Evolutionary conservation across 192 early-diverging fungal genomes (phyloP), one percentile per base, ranked within the genome.

Genomic region (Rhizoclosmatium globosum): DNA sequence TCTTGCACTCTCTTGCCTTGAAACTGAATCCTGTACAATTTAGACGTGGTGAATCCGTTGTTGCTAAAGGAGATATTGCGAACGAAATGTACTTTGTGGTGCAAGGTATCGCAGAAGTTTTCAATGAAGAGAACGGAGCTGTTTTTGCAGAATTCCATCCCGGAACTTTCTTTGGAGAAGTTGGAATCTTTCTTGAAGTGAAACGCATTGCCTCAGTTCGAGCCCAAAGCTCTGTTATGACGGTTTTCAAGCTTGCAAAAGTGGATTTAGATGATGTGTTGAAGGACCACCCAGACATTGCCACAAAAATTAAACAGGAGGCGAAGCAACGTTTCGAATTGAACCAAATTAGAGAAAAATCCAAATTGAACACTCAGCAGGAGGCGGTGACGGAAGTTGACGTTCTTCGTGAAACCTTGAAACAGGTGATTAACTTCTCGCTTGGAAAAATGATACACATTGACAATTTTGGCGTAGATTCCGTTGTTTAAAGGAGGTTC

Each of bases 71-170:
- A 13, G 88, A 89, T 46, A 76, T 82, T 1, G 88, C 85, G 1
- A 72, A 57, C 47, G 88, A 89, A 76, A 88, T 89, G 86, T 89
- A 78, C 64, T 89, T 89, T 74, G 83, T 89, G 53, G 87, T 83
- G 3, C 64, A 67, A 13, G 88, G 88, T 4, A 72, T 62, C 0
- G 87, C 85, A 38, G 85, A 89, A 76, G 87, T 89, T 17, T 87
- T 85, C 74, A 74, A 60, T 42, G 88, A 88, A 47, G 83, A 83
- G 6, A 82, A 81, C 57, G 76, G 79, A n/a, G 65, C 46, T 56
- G 79, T 83, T 0, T 89, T 81, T 78, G 88, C 87, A 17, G 75
- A 88, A 46, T 89, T 89, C 56, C 75, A 80, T 39, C 83, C 88
- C 15, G 87, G 87, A 0, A 82, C 83, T 3, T 89, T 89, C 61